These are phyloP conservation scores for Fusarium incarnatum DNA, from an alignment of 2,329 filamentous ascomycete genomes.

Conservation along the genomic window DNA sequence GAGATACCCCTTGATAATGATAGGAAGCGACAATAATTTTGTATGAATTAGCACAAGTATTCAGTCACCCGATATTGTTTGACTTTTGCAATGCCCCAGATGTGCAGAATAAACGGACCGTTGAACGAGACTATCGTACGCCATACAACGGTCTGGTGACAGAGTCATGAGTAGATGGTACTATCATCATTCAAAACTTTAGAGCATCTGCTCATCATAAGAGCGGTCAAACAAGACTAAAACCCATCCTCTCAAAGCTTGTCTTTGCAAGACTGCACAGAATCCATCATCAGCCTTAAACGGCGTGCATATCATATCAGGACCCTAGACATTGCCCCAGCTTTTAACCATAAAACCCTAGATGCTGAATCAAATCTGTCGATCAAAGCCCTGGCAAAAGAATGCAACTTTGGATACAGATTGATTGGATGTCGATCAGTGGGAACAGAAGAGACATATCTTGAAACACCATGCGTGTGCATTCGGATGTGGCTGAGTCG, in stretches of 20 bases:
- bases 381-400: conserved; percentile 7
- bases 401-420: conserved; percentile 4
- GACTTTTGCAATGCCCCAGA: conserved; percentile 6
- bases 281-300: background rate
- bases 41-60: conserved; percentile 2
- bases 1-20: conserved; percentile 34
- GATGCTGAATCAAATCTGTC: background rate
- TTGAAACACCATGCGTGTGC: conserved; percentile 31
- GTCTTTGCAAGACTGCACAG: too few species aligned
- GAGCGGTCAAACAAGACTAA: conserved; percentile 15
- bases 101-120: conserved; percentile 15
- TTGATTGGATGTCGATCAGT: conserved; percentile 18
- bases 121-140: background rate
- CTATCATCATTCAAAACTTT: conserved; percentile 3
- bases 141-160: conserved; percentile 8
- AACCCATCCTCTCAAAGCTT: background rate
- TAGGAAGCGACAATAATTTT: conserved; percentile 12
- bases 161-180: conserved; percentile 8
- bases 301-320: conserved; percentile 1
- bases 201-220: conserved; percentile 11
- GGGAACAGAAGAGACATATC: conserved; percentile 18
- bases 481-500: conserved; percentile 31
- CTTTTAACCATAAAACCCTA: background rate
- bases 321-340: background rate
- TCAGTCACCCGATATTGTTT: conserved; percentile 2